phyloP scores from a whole-genome alignment of 352 stramenopile genomes.

The Globisporangium polare region DNA sequence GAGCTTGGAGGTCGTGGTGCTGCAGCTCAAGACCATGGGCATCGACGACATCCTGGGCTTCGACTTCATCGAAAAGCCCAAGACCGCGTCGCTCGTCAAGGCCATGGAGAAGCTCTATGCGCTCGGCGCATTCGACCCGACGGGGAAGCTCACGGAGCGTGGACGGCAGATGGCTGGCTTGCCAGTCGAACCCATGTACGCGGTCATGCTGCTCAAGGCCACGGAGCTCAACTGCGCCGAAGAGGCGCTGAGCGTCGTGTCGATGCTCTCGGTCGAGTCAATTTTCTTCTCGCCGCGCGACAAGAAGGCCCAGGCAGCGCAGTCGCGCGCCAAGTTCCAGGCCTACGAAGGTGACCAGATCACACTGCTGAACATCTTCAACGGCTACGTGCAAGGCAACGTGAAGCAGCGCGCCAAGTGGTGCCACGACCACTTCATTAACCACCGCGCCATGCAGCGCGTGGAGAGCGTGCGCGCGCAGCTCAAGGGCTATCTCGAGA shows the following conservation, averaged over 20 bases:
- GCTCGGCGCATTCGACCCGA: constrained; percentile 58
- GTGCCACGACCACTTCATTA: constrained; percentile 87
- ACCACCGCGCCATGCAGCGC: constrained; percentile 74
- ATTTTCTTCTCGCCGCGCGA: constrained; percentile 87
- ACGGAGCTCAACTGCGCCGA: constrained; percentile 75
- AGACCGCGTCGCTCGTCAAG: constrained; percentile 68
- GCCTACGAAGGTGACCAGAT: constrained; percentile 85
- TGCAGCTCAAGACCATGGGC: constrained; percentile 85
- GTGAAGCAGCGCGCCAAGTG: constrained; percentile 83
- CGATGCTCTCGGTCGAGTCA: constrained; percentile 88
- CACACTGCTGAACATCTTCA: constrained; percentile 82
- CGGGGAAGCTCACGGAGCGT: constrained; percentile 61
- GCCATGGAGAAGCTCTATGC: constrained; percentile 84
- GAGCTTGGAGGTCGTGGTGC: constrained; percentile 76
- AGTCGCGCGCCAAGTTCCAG: constrained; percentile 74
- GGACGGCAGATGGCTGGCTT: constrained; percentile 83
- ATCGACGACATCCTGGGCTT: constrained; percentile 85
- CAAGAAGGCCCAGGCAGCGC: constrained; percentile 79
- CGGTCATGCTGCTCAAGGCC: constrained; percentile 84
- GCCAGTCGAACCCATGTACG: constrained; percentile 87
- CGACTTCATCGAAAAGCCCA: constrained; percentile 87
- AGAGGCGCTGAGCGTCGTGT: constrained; percentile 82
- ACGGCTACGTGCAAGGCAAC: constrained; percentile 65
- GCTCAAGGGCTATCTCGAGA: constrained; percentile 66
- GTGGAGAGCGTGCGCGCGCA: constrained; percentile 82